A percentile compares a stretch with the other conserved stretches of the same genome.
These are phyloP conservation scores for Cyberlindnera mississippiensis DNA, from an alignment of 805 yeast species.

Conservation along the genomic window DNA sequence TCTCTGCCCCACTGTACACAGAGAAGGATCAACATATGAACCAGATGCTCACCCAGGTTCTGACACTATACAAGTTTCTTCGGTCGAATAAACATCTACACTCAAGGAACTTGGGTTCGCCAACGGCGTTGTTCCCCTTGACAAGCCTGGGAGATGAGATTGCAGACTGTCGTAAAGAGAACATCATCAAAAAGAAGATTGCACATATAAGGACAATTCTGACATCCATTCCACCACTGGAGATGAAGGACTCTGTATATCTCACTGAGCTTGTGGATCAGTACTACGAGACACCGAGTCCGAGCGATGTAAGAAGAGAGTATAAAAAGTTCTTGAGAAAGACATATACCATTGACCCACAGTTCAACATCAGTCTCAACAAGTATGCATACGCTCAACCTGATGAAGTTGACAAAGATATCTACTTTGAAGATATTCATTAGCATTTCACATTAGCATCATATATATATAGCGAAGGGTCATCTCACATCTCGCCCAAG, in stretches of 20 bases:
- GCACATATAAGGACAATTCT: conserved; percentile 18
- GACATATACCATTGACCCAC: conserved; percentile 19
- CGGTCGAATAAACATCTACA: conserved; percentile 11
- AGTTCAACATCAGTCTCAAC: conserved; percentile 13
- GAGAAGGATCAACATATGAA: conserved; percentile 10
- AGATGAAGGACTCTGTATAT: conserved; percentile 13
- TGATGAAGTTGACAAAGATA: conserved; percentile 2
- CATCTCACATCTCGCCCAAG: conserved; percentile 4
- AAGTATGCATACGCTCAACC: conserved; percentile 21
- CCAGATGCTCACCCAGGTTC: conserved; percentile 20
- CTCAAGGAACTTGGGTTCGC: conserved; percentile 16
- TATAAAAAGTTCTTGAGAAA: conserved; percentile 24
- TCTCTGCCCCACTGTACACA: conserved; percentile 4
- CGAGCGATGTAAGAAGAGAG: conserved; percentile 16
- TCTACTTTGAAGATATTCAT: no score
- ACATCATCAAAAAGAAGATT: conserved; percentile 22
- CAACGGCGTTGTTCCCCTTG: conserved; percentile 20
- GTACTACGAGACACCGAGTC: not conserved
- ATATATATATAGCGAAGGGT: no score
- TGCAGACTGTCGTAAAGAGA: conserved; percentile 18
- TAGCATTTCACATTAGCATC: no score
- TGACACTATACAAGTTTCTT: conserved; percentile 20
- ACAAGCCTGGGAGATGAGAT: conserved; percentile 21
- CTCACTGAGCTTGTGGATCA: conserved; percentile 16
- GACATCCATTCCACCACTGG: conserved; percentile 21